phyloP scores from a whole-genome alignment of 345 rosid genomes.

The Eucalyptus leucophloia region DNA sequence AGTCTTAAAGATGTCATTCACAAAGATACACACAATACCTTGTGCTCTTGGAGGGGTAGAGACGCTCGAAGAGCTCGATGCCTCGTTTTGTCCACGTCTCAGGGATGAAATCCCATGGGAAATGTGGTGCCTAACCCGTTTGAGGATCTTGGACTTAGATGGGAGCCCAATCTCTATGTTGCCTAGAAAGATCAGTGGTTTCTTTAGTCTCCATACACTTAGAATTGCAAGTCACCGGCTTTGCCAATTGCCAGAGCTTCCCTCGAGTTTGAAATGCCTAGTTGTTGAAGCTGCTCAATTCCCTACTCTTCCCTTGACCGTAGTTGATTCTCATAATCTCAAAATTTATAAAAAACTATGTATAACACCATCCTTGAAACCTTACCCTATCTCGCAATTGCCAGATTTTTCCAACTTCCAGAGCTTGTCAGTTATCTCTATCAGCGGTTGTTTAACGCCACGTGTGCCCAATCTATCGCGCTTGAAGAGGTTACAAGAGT shows the following conservation, averaged over 20 bases:
- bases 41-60: not conserved
- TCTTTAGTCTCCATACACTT: not conserved
- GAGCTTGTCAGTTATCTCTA: not conserved
- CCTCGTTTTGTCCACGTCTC: not conserved
- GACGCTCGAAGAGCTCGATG: not conserved
- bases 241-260: not conserved
- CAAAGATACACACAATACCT: not conserved
- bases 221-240: not conserved
- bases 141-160: not conserved
- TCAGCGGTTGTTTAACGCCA: not conserved
- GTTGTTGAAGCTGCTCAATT: not conserved
- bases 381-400: not conserved
- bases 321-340: not conserved
- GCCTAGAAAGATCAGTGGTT: not conserved
- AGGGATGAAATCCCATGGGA: not conserved
- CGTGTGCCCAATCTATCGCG: not conserved
- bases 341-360: accelerated
- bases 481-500: not conserved
- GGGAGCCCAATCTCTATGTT: not conserved
- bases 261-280: not conserved
- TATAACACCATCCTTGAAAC: not conserved
- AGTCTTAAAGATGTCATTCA: not conserved
- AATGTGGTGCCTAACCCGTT: not conserved
- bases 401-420: not conserved
- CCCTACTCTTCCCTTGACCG: not conserved